Percentiles rank a stretch among this genome's conserved stretches.
Evolutionary conservation across 2,329 filamentous ascomycete species (phyloP).

Genomic region (Arachnopeziza araneosa): DNA sequence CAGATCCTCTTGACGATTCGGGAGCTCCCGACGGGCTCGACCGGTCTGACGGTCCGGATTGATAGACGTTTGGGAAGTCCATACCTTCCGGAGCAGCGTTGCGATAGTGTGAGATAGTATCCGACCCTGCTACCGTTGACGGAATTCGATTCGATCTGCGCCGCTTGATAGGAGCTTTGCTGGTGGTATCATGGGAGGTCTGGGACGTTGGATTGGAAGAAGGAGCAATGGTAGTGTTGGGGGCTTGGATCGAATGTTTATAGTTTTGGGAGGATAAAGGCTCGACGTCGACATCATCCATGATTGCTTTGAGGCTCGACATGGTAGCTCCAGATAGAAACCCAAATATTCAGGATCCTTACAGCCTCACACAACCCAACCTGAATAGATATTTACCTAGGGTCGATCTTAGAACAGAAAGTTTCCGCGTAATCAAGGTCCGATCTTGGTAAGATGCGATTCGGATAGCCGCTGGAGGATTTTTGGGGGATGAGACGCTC

Average conservation of each 20-base stretch:
- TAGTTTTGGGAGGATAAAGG: constrained; percentile 31
- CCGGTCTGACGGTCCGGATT: constrained; percentile 19
- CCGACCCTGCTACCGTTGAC: constrained; percentile 13
- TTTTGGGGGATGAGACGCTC: constrained; percentile 20
- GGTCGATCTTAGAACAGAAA: constrained; percentile 24
- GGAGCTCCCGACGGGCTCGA: constrained; percentile 22
- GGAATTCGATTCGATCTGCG: constrained; percentile 26
- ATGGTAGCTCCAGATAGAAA: constrained; percentile 29
- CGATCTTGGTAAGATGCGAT: constrained; percentile 20
- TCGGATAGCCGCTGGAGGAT: constrained; percentile 12
- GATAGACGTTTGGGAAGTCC: constrained; percentile 21
- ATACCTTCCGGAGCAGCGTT: constrained; percentile 24
- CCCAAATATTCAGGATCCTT: constrained; percentile 18
- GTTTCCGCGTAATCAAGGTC: constrained; percentile 15
- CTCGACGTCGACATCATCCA: constrained; percentile 32
- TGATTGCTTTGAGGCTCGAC: constrained; percentile 33
- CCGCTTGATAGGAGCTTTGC: constrained; percentile 20
- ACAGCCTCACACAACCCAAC: constrained; percentile 29
- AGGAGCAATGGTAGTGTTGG: constrained; percentile 12
- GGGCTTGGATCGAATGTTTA: constrained; percentile 29
- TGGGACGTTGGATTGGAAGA: neutral
- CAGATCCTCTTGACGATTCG: constrained; percentile 23
- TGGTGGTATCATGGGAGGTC: constrained; percentile 20
- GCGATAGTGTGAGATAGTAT: constrained; percentile 16
- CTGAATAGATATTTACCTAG: constrained; percentile 22